Conservation (phyloP, 1,139 yeast genomes). For the Kodamaea alishanica region DNA sequence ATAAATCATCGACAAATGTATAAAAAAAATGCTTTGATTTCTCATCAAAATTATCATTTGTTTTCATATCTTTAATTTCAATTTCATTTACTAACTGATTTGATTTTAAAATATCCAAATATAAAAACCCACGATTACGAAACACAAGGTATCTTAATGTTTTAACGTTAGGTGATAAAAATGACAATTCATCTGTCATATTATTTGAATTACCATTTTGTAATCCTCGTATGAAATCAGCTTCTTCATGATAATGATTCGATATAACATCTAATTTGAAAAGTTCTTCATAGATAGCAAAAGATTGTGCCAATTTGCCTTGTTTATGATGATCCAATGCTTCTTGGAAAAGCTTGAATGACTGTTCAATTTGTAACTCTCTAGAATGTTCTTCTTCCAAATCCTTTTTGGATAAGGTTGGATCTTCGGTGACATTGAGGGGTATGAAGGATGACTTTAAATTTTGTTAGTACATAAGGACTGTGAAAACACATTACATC, state of each 20-base stretch:
- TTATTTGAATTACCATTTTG: constrained; percentile 37
- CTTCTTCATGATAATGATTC: constrained; percentile 45
- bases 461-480: constrained; percentile 2
- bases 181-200: constrained; percentile 40
- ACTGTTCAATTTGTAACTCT: constrained; percentile 85
- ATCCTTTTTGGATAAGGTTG: constrained; percentile 43
- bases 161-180: constrained; percentile 66
- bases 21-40: constrained; percentile 28
- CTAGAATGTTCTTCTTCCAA: constrained; percentile 85
- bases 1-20: constrained; percentile 53
- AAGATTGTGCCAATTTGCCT: constrained; percentile 48
- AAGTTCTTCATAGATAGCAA: constrained; percentile 53
- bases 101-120: constrained; percentile 44
- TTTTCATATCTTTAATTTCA: constrained; percentile 2
- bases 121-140: constrained; percentile 76
- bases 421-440: constrained; percentile 72
- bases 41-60: neutral
- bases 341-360: constrained; percentile 67
- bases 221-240: constrained; percentile 35
- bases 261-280: constrained; percentile 67
- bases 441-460: constrained; percentile 69
- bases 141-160: constrained; percentile 72
- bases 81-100: neutral
- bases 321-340: constrained; percentile 64
- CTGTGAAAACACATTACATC: neutral